Evolutionary conservation across 306 rosid genomes (phyloP), one percentile per base, ranked within the genome.

Genomic region (Ochetophila trinervis): DNA sequence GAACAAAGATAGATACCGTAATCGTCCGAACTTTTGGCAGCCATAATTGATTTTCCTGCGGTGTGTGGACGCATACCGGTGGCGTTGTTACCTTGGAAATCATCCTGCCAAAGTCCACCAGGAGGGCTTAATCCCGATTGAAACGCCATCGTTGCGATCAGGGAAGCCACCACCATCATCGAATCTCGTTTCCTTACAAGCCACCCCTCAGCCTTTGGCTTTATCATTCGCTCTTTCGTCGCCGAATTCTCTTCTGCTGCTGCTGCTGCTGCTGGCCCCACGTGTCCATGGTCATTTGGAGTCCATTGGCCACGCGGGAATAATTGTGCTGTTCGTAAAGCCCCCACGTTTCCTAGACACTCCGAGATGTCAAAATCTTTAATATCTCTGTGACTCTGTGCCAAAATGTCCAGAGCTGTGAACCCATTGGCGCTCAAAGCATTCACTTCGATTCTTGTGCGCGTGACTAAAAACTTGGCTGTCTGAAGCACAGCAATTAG

Each of bases 101-200:
- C 51, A 1, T 66, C 73, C 60, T 74, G 78, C 68, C 73, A 59
- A 1, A 74, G 52, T 3, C 73, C 78, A 2, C 78, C 73, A 3
- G 78, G 78, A 51, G 78, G 78, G 55, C 16, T 73, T 9, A 60
- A 19, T 5, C 73, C 78, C 3, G 73, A 64, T 5, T 66, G 57
- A 54, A 74, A 74, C 0, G 68, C 73, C 72, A 74, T 74, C 5
- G 68, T 40, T 34, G 73, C 78, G 5, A 74, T 74, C 18, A 66
- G 57, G 2, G 73, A 74, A 10, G 78, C 78, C 17, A 74, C 73
- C 18, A 74, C 73, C 78, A 67, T 74, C 6, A 67, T 36, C 14
- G 61, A 10, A 12, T 53, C 67, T 60, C 66, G 37, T 47, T 62
- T 67, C 18, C 62, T 42, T 3, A 49, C 7, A 3, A 66, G 65